phyloP scores from a whole-genome alignment of 2,329 filamentous ascomycete species.

The Chaetomium strumarium region DNA sequence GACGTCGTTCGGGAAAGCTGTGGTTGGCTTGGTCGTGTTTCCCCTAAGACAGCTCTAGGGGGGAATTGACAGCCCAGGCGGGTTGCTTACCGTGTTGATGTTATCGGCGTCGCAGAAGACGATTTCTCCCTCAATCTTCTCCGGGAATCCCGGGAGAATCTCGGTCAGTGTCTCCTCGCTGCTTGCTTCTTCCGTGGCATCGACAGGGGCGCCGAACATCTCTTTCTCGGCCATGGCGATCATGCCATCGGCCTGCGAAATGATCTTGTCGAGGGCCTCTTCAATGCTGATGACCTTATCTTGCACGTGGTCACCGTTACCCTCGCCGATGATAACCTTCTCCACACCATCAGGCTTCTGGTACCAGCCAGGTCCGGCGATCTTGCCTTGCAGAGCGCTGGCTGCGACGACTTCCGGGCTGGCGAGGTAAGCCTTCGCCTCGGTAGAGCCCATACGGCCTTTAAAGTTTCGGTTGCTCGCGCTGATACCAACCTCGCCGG shows the following conservation, averaged over 20 bases:
- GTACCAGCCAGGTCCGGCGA: slow-evolving; percentile 74
- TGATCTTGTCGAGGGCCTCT: slow-evolving; percentile 65
- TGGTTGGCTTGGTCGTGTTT: too few relatives aligned
- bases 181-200: slow-evolving; percentile 19
- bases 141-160: slow-evolving; percentile 80
- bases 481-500: slow-evolving; percentile 76
- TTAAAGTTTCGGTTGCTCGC: slow-evolving; percentile 88
- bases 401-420: slow-evolving; percentile 91
- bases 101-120: slow-evolving; percentile 77
- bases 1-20: too few relatives aligned
- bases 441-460: slow-evolving; percentile 76
- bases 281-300: slow-evolving; percentile 62
- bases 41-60: too few relatives aligned
- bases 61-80: too few relatives aligned
- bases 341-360: slow-evolving; percentile 61
- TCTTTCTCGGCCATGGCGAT: slow-evolving; percentile 49
- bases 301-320: slow-evolving; percentile 57
- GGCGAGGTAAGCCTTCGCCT: slow-evolving; percentile 78
- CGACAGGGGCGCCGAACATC: slow-evolving; percentile 32
- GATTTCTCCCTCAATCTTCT: slow-evolving; percentile 77
- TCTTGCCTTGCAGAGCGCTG: slow-evolving; percentile 68
- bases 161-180: slow-evolving; percentile 50
- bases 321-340: slow-evolving; percentile 65
- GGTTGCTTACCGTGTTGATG: slow-evolving; percentile 60
- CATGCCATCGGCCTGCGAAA: slow-evolving; percentile 60